These are phyloP conservation scores for Nicotiana sylvestris DNA, from an alignment of 257 asterid genomes.

Conservation along the genomic window DNA sequence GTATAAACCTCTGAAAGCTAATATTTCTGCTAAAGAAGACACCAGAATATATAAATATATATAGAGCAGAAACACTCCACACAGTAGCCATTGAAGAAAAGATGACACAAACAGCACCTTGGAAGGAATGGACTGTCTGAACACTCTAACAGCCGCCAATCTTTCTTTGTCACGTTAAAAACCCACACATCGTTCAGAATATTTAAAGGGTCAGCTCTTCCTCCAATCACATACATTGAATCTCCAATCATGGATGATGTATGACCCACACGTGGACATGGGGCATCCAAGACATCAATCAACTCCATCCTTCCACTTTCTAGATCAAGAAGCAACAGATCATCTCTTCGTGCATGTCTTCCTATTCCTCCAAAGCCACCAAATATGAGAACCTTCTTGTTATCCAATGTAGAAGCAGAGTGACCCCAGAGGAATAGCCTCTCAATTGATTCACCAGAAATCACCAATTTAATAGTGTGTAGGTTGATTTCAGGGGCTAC, in stretches of 20 bases:
- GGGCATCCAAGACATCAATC: constrained; percentile 47
- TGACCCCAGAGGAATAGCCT: constrained; percentile 96
- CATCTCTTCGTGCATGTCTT: constrained; percentile 83
- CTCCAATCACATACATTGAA: constrained; percentile 70
- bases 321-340: constrained; percentile 52
- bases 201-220: constrained; percentile 81
- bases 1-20: neutral
- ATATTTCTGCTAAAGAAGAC: neutral
- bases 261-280: constrained; percentile 90
- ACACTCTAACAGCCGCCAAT: constrained; percentile 70
- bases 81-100: neutral
- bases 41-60: neutral
- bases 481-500: constrained; percentile 32
- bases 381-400: constrained; percentile 53
- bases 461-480: constrained; percentile 37
- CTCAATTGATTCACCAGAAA: constrained; percentile 68
- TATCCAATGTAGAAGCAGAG: constrained; percentile 56
- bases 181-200: constrained; percentile 86
- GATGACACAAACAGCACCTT: constrained; percentile 43
- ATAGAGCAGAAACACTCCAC: neutral
- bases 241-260: constrained; percentile 62
- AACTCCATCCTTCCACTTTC: constrained; percentile 45
- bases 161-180: constrained; percentile 37
- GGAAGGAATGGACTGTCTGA: constrained; percentile 62
- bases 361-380: constrained; percentile 99